A percentile compares a stretch with the other conserved stretches of the same genome.
Evolutionary conservation across 2,329 filamentous ascomycete species (phyloP).

Genomic region (Albophoma yamanashiensis): DNA sequence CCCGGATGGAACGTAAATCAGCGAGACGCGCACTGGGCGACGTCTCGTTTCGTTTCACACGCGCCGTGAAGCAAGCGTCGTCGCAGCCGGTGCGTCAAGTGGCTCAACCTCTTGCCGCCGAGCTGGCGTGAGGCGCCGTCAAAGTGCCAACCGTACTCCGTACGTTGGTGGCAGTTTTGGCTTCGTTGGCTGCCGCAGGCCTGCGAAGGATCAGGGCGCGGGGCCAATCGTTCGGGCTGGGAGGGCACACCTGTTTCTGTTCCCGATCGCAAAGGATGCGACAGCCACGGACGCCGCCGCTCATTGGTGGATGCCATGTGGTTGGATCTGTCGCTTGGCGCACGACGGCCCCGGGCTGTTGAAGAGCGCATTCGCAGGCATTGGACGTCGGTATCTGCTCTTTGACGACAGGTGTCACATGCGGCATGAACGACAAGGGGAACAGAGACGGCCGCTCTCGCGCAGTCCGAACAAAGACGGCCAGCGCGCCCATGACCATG

Average conservation of each 20-base stretch:
- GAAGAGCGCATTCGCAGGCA: background rate
- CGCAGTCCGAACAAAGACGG: background rate
- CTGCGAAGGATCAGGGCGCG: background rate
- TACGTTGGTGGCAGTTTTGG: background rate
- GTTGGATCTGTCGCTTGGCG: background rate
- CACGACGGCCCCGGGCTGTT: background rate
- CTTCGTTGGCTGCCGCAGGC: background rate
- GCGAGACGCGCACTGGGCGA: background rate
- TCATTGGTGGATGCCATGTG: background rate
- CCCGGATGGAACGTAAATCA: background rate
- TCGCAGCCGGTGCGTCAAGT: conserved; percentile 1
- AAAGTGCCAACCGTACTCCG: background rate
- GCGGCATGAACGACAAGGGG: background rate
- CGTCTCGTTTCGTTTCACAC: background rate
- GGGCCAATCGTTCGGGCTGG: background rate
- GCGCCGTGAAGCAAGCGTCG: background rate
- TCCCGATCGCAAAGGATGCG: background rate
- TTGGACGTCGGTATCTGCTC: background rate
- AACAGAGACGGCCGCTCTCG: background rate
- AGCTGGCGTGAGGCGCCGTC: background rate
- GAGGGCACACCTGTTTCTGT: background rate
- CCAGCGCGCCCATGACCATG: background rate
- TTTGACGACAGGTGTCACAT: background rate
- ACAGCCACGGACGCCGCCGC: background rate
- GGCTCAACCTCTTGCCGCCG: background rate